phyloP scores from a whole-genome alignment of 768 basidiomycete species.

The Psilocybe tampanensis region DNA sequence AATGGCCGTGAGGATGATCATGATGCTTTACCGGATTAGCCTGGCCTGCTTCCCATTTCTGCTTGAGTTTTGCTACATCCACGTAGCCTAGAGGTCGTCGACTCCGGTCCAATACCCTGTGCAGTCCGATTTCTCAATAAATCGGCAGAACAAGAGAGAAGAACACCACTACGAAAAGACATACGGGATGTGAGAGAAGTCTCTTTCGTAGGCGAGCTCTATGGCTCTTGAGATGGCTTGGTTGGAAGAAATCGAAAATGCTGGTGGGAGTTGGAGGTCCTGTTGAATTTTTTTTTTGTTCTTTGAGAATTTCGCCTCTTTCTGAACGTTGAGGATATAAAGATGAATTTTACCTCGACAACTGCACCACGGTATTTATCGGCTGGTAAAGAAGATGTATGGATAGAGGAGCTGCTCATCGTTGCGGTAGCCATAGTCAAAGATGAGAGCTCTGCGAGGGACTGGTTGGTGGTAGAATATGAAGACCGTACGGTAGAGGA shows the following conservation, averaged over 20 bases:
- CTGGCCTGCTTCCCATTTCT: conserved; percentile 73
- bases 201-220: conserved; percentile 89
- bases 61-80: conserved; percentile 74
- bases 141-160: neutral
- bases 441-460: too few relatives aligned
- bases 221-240: conserved; percentile 78
- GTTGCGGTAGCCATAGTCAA: conserved; percentile 24
- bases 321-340: neutral
- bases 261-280: conserved; percentile 86
- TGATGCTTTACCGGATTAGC: conserved; percentile 59
- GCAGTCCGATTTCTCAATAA: neutral
- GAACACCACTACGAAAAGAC: conserved; percentile 9
- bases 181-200: conserved; percentile 93
- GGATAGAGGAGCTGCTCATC: conserved; percentile 15
- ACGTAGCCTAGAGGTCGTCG: conserved; percentile 85
- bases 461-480: too few relatives aligned
- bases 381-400: conserved; percentile 15
- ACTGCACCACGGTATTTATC: conserved; percentile 87
- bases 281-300: conserved; percentile 22
- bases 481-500: too few relatives aligned
- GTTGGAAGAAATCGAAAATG: conserved; percentile 74
- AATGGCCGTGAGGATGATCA: neutral
- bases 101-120: conserved; percentile 72
- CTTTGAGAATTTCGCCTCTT: neutral
- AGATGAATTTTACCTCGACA: conserved; percentile 65